Percentiles rank a stretch among this genome's conserved stretches.
Evolutionary conservation across 2,329 filamentous ascomycete genomes (phyloP).

Genomic region (Penicillium sp.): DNA sequence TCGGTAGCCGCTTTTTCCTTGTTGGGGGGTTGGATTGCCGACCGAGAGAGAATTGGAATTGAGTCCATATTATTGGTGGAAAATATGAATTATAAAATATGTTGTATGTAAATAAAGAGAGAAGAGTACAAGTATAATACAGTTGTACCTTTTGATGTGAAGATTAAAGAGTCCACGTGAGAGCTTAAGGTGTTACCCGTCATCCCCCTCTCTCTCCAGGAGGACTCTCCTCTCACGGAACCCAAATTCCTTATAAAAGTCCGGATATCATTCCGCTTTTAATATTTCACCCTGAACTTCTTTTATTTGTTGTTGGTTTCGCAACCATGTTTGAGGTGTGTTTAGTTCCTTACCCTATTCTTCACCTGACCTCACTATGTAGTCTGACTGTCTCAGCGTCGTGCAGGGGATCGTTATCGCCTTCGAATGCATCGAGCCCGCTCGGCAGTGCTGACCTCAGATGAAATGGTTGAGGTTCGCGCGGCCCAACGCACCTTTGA

Average conservation of each 20-base stretch:
- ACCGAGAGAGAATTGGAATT: slow-evolving; percentile 10
- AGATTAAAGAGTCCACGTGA: slow-evolving; percentile 9
- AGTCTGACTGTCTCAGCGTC: slow-evolving; percentile 47
- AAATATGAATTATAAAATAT: background rate
- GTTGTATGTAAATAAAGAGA: background rate
- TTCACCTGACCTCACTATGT: background rate
- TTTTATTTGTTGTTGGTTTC: background rate
- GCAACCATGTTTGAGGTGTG: slow-evolving; percentile 6
- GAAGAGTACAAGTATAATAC: background rate
- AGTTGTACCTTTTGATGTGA: background rate
- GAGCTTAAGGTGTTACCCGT: background rate
- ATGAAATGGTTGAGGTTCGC: slow-evolving; percentile 90
- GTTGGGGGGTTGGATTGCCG: slow-evolving; percentile 25
- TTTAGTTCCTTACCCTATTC: background rate
- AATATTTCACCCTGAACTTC: background rate
- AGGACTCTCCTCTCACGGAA: background rate
- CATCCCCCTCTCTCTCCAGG: background rate
- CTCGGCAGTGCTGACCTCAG: slow-evolving; percentile 74
- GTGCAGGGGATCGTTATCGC: slow-evolving; percentile 71
- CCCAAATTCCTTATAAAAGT: background rate
- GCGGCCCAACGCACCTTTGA: slow-evolving; percentile 96
- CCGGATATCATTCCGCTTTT: background rate
- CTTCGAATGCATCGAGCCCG: slow-evolving; percentile 80
- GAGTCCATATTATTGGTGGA: slow-evolving; percentile 24
- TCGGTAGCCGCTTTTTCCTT: background rate